A percentile compares a stretch with the other conserved stretches of the same genome.
Conservation (phyloP, 225 moss, liverwort and hornwort genomes). For the Pseudisothecium myosuroides region DNA sequence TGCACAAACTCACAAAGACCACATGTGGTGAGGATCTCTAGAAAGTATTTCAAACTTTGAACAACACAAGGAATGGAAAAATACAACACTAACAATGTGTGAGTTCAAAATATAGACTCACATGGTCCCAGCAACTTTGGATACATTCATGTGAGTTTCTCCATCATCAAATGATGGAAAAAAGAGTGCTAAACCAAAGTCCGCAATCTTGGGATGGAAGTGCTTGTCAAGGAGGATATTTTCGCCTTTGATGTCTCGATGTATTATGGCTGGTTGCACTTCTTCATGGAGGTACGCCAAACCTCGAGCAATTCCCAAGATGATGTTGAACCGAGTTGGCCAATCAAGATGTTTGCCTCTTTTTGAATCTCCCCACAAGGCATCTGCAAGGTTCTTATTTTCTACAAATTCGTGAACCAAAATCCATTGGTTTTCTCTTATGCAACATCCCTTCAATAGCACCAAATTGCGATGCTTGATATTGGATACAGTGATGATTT, state of each 20-base stretch:
- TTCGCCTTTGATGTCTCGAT: background rate
- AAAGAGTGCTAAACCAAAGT: background rate
- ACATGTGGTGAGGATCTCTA: too few species aligned
- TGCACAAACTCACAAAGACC: background rate
- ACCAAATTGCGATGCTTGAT: background rate
- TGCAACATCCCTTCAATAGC: background rate
- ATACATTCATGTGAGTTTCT: too few species aligned
- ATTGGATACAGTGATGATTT: background rate
- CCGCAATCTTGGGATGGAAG: background rate
- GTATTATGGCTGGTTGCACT: background rate
- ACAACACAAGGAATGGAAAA: too few species aligned
- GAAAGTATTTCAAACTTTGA: too few species aligned
- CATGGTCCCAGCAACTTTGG: too few species aligned
- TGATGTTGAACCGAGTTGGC: background rate
- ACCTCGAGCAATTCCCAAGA: background rate
- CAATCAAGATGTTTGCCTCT: background rate
- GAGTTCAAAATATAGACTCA: too few species aligned
- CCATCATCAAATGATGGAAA: too few species aligned
- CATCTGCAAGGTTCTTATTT: background rate
- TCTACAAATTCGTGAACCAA: background rate
- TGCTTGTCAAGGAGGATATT: background rate
- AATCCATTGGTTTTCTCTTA: background rate
- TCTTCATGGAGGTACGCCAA: background rate
- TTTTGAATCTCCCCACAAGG: background rate
- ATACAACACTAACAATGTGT: too few species aligned